Conservation (phyloP, 306 rosid genomes). For the Acacia melanoxylon region DNA sequence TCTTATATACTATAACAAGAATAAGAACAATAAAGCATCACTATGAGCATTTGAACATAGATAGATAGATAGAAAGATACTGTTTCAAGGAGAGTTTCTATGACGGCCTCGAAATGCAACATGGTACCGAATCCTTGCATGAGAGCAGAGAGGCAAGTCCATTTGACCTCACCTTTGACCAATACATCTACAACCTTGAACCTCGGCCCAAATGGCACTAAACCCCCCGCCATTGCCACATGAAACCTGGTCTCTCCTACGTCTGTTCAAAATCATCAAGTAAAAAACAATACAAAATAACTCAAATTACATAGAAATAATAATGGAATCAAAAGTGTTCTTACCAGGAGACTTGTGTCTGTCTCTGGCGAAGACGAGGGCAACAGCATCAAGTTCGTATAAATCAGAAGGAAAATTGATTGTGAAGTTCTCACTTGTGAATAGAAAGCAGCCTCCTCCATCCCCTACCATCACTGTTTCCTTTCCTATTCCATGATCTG, state of each 20-base stretch:
- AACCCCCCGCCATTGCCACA: slow-evolving; percentile 44
- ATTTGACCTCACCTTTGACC: not conserved
- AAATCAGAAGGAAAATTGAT: slow-evolving; percentile 26
- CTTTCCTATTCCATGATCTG: slow-evolving; percentile 52
- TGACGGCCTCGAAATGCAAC: slow-evolving; percentile 32
- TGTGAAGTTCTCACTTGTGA: slow-evolving; percentile 28
- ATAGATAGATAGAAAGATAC: slow-evolving; percentile 9
- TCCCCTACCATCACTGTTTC: slow-evolving; percentile 63
- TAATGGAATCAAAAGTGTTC: not conserved
- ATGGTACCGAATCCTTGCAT: slow-evolving; percentile 31
- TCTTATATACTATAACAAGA: not conserved
- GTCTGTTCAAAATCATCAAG: slow-evolving; percentile 3
- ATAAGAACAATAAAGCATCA: not conserved
- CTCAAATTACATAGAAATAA: not conserved
- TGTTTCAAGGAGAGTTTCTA: slow-evolving; percentile 27
- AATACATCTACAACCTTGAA: slow-evolving; percentile 35
- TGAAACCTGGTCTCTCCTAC: slow-evolving; percentile 44
- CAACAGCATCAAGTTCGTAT: slow-evolving; percentile 46
- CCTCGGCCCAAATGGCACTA: slow-evolving; percentile 40
- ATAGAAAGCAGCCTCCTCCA: slow-evolving; percentile 48
- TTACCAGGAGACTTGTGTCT: slow-evolving; percentile 45
- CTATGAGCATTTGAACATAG: not conserved
- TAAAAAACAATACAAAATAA: not conserved
- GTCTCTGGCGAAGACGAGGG: slow-evolving; percentile 55
- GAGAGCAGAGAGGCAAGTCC: slow-evolving; percentile 43